Evolutionary conservation across 805 yeast species (phyloP), one percentile per base, ranked within the genome.

Genomic region (Wickerhamiella domercqiae): DNA sequence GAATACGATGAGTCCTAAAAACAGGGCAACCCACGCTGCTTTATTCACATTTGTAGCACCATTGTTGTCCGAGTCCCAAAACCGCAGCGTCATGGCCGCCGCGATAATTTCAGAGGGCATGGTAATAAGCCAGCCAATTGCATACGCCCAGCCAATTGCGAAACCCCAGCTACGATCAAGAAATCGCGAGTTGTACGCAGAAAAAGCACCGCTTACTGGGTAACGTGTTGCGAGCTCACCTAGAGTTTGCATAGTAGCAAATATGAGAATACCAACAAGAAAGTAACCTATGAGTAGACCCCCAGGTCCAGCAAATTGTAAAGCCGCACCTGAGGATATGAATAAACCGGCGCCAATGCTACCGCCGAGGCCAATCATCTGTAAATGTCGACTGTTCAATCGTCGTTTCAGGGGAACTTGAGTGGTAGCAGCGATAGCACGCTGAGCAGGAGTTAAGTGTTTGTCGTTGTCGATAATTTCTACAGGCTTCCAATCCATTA

Each of bases 341-440:
- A 78, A 70, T 38, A 77, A 57, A 51, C 86, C 84, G 2, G 83
- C 75, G 47, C 86, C 86, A 36, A 76, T 71, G 46, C 78, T 71
- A 26, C 81, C 77, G 22, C 81, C 80, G 31, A 78, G 65, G 29
- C 82, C 75, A 47, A 77, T 76, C 77, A 78, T 70, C 44, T 75
- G 71, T 48, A 78, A 60, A 55, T 77, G 84, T 50, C 84, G 64
- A 7, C 61, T 49, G 47, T 55, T 56, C 38, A 66, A 61, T 7
- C 65, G 54, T 46, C 77, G 60, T 29, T 66, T 57, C 52, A 66
- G 52, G 2, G 68, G 70, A 2, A 68, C 54, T 38, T 61, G 59
- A 19, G 70, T 67, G 3, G 70, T 56, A 14, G 38, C 34, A 5
- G 36, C 33, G 17, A 72, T 73, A 43, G 44, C 44, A 14, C 61